Evolutionary conservation across 192 early-diverging fungal species (phyloP).

Genomic region (Umbelopsis isabellina): DNA sequence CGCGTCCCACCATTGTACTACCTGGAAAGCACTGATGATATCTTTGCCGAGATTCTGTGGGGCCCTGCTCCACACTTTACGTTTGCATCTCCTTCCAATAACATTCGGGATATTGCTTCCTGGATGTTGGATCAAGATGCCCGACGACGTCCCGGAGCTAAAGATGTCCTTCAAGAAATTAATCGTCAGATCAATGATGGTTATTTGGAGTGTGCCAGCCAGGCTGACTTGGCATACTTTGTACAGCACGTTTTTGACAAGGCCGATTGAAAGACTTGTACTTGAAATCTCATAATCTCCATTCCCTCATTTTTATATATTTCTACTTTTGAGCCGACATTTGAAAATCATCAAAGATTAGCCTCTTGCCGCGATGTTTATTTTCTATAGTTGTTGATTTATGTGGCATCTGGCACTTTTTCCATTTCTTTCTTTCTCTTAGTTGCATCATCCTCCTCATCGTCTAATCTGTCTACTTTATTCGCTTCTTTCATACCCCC

Average conservation of each 20-base stretch:
- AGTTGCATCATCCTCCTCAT: no score
- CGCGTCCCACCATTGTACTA: slow-evolving; percentile 47
- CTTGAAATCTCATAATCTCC: no score
- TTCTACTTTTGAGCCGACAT: no score
- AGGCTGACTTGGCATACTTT: slow-evolving; percentile 30
- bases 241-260: slow-evolving; percentile 38
- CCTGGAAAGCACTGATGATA: slow-evolving; percentile 36
- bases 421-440: no score
- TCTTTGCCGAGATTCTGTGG: slow-evolving; percentile 38
- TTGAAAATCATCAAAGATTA: no score
- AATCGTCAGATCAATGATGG: slow-evolving; percentile 26
- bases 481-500: no score
- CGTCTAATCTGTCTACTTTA: no score
- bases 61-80: slow-evolving; percentile 34
- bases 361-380: no score
- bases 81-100: slow-evolving; percentile 30
- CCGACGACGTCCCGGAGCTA: slow-evolving; percentile 25
- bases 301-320: no score
- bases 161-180: slow-evolving; percentile 29
- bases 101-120: slow-evolving; percentile 21
- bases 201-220: slow-evolving; percentile 31
- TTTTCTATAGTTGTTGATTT: no score
- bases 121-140: slow-evolving; percentile 36
- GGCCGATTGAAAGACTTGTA: not conserved
- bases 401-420: no score